These are phyloP conservation scores for Teunomyces stri DNA, from an alignment of 805 yeast species.

Conservation along the genomic window DNA sequence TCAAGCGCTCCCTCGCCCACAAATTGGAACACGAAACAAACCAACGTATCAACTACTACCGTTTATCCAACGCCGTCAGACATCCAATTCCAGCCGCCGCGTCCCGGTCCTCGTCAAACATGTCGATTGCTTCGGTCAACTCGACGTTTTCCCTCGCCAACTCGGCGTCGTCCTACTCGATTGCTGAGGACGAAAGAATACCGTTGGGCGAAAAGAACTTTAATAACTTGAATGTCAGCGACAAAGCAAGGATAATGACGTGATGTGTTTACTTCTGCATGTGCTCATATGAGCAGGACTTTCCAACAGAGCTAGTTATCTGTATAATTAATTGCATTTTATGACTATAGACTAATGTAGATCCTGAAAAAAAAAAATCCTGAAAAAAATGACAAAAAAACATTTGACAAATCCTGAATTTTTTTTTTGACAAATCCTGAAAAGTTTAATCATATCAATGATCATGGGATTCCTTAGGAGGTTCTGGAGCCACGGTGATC, in stretches of 20 bases:
- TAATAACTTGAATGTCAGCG: conserved; percentile 6
- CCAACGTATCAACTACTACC: conserved; percentile 30
- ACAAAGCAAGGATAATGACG: background rate
- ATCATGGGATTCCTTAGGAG: conserved; percentile 84
- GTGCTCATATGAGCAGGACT: background rate
- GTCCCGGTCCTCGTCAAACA: conserved; percentile 12
- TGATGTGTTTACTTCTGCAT: conserved; percentile 2
- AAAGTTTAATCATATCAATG: conserved; percentile 42
- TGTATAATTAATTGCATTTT: background rate
- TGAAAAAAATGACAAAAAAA: background rate
- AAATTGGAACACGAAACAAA: conserved; percentile 23
- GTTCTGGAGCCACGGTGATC: conserved; percentile 97
- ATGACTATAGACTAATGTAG: background rate
- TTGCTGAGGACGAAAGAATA: conserved; percentile 8
- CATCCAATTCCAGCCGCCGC: conserved; percentile 4
- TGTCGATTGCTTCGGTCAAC: conserved; percentile 14
- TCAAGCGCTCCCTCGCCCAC: conserved; percentile 50
- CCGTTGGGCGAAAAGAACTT: conserved; percentile 10
- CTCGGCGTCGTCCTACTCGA: conserved; percentile 16
- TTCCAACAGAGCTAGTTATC: background rate
- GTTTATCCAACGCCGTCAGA: conserved; percentile 22
- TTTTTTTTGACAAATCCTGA: no score
- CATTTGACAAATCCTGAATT: no score
- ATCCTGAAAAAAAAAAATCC: background rate
- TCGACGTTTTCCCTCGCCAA: conserved; percentile 16